Conservation (phyloP, 176 grass and related monocot genomes). For the Avena sativa region DNA sequence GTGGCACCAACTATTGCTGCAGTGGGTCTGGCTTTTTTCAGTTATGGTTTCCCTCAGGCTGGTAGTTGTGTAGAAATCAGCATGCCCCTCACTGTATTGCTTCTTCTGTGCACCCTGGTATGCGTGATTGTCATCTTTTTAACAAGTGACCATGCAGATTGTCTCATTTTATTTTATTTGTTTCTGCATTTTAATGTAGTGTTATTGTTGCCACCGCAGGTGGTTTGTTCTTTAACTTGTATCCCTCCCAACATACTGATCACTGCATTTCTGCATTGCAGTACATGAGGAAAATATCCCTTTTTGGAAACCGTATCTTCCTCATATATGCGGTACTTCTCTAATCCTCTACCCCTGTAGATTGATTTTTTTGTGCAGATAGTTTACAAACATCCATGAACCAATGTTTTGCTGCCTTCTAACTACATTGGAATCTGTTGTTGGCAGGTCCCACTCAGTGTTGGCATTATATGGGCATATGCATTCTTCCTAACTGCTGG, state of each 20-base stretch:
- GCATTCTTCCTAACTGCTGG: conserved; percentile 95
- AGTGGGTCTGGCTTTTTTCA: conserved; percentile 90
- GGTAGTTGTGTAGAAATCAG: conserved; percentile 94
- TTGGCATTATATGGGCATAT: conserved; percentile 97
- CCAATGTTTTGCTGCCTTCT: conserved; percentile 30
- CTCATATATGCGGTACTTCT: conserved; percentile 87
- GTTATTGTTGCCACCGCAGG: neutral
- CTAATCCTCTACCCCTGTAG: conserved; percentile 32
- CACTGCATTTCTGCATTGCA: conserved; percentile 56
- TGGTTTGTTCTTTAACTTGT: conserved; percentile 21
- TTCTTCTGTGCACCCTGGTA: conserved; percentile 98
- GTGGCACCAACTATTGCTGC: conserved; percentile 93
- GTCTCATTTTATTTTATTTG: conserved; percentile 38
- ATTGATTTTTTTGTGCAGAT: neutral
- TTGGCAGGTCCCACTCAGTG: conserved; percentile 89
- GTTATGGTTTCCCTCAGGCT: conserved; percentile 98
- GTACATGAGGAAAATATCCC: conserved; percentile 83
- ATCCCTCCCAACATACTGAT: conserved; percentile 31
- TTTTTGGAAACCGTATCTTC: conserved; percentile 93
- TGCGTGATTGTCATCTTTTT: conserved; percentile 8
- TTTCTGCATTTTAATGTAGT: conserved; percentile 23
- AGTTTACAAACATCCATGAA: conserved; percentile 19
- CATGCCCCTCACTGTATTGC: conserved; percentile 82
- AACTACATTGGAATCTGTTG: conserved; percentile 36
- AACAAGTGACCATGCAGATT: neutral